Percentiles rank a stretch among this genome's conserved stretches.
phyloP scores from a whole-genome alignment of 208 protist genomes.

The Novymonas esmeraldas region DNA sequence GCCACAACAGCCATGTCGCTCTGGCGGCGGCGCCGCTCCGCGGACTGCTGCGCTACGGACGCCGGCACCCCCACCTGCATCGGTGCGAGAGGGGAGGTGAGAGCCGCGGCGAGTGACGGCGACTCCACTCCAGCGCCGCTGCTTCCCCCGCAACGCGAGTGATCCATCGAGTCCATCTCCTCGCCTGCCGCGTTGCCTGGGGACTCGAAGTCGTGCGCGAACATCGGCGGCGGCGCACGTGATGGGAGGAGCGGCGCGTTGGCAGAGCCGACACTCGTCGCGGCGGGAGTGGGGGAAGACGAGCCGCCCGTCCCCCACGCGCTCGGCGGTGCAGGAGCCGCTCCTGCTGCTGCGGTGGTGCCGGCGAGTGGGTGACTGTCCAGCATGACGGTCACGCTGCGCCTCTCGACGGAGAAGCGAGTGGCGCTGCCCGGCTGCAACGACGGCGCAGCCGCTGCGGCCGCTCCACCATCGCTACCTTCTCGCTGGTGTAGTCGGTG shows the following conservation, averaged over 20 bases:
- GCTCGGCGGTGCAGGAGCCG: too few species aligned
- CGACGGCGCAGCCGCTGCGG: background rate
- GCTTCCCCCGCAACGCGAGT: background rate
- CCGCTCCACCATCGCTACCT: background rate
- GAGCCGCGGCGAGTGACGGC: too few species aligned
- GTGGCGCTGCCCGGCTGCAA: background rate
- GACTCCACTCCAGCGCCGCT: background rate
- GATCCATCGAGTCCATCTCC: conserved; percentile 12
- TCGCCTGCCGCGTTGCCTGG: background rate
- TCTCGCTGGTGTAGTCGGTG: too few species aligned
- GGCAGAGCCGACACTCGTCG: too few species aligned
- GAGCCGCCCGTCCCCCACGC: too few species aligned
- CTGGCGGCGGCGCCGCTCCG: too few species aligned
- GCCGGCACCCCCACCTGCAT: too few species aligned
- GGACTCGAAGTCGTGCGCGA: background rate
- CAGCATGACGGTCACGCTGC: conserved; percentile 19
- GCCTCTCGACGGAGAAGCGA: background rate
- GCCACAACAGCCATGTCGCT: background rate
- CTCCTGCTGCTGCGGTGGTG: too few species aligned
- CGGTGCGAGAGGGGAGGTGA: too few species aligned
- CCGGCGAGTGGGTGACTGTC: conserved; percentile 7
- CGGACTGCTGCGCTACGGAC: too few species aligned
- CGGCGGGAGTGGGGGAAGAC: too few species aligned
- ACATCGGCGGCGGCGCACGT: background rate
- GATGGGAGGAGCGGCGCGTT: background rate